phyloP scores from a whole-genome alignment of 768 basidiomycete genomes.

The Botryobasidium botryosum region DNA sequence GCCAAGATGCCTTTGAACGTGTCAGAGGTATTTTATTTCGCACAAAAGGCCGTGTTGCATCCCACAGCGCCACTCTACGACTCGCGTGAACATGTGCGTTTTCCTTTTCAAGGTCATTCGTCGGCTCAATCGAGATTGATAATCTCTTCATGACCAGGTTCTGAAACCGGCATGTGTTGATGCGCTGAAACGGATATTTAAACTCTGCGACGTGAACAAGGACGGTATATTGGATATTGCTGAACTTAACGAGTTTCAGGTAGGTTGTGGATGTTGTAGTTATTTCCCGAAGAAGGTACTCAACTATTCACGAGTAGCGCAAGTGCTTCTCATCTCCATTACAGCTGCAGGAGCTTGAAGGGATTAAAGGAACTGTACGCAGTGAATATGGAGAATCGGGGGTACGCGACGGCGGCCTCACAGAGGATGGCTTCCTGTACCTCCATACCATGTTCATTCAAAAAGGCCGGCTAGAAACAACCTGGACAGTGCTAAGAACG shows the following conservation, averaged over 20 bases:
- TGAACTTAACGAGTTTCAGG: slow-evolving; percentile 96
- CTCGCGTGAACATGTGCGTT: slow-evolving; percentile 79
- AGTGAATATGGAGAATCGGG: slow-evolving; percentile 51
- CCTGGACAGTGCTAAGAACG: slow-evolving; percentile 88
- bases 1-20: slow-evolving; percentile 80
- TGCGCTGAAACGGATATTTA: slow-evolving; percentile 87
- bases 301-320: background rate
- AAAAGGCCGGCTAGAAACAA: slow-evolving; percentile 86
- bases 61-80: slow-evolving; percentile 96
- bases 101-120: slow-evolving; percentile 1
- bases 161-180: slow-evolving; percentile 83
- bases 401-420: slow-evolving; percentile 64
- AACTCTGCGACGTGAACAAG: slow-evolving; percentile 86
- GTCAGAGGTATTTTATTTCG: slow-evolving; percentile 96
- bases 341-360: slow-evolving; percentile 84
- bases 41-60: slow-evolving; percentile 93
- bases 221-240: slow-evolving; percentile 79
- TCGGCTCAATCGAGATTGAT: slow-evolving; percentile 1
- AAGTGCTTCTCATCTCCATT: slow-evolving; percentile 91
- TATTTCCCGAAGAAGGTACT: too few relatives aligned
- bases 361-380: slow-evolving; percentile 85
- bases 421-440: slow-evolving; percentile 84
- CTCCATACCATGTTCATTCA: slow-evolving; percentile 96
- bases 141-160: slow-evolving; percentile 31
- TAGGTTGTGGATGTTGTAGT: slow-evolving; percentile 24